These are phyloP conservation scores for Silene uniflora DNA, from an alignment of 148 eudicot genomes.

Conservation along the genomic window DNA sequence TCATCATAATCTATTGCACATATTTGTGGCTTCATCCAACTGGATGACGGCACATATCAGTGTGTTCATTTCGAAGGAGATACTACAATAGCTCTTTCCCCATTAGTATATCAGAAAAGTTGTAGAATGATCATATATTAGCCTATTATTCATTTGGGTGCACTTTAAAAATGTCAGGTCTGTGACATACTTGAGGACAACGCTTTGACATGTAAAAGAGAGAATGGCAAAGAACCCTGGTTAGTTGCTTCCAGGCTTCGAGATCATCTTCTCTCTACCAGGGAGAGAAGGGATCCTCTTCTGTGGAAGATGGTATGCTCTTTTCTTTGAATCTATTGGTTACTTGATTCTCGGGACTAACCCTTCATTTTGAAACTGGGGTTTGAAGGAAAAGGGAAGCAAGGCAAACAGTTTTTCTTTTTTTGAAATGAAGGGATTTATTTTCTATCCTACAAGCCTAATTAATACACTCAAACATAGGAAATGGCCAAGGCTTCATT, in stretches of 20 bases:
- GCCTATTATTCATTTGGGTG: neutral
- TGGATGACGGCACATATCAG: neutral
- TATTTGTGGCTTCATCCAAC: neutral
- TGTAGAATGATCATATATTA: neutral
- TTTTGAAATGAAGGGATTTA: neutral
- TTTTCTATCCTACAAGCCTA: neutral
- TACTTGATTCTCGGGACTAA: neutral
- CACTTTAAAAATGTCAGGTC: slow-evolving; percentile 41
- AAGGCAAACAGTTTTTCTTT: neutral
- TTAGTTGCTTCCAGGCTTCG: slow-evolving; percentile 91
- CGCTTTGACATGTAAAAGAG: slow-evolving; percentile 53
- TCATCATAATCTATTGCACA: neutral
- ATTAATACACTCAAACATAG: too few species aligned
- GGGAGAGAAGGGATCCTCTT: slow-evolving; percentile 69
- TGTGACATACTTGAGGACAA: slow-evolving; percentile 90
- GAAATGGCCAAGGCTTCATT: neutral
- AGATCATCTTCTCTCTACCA: slow-evolving; percentile 86
- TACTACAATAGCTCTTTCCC: neutral
- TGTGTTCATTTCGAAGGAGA: neutral
- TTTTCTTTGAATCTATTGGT: neutral
- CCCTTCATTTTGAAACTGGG: neutral
- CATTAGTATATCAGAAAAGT: neutral
- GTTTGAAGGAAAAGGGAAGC: neutral
- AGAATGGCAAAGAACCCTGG: slow-evolving; percentile 70
- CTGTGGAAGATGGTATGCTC: slow-evolving; percentile 79